phyloP scores from a whole-genome alignment of 768 basidiomycete species.

The Lentinula sp. region DNA sequence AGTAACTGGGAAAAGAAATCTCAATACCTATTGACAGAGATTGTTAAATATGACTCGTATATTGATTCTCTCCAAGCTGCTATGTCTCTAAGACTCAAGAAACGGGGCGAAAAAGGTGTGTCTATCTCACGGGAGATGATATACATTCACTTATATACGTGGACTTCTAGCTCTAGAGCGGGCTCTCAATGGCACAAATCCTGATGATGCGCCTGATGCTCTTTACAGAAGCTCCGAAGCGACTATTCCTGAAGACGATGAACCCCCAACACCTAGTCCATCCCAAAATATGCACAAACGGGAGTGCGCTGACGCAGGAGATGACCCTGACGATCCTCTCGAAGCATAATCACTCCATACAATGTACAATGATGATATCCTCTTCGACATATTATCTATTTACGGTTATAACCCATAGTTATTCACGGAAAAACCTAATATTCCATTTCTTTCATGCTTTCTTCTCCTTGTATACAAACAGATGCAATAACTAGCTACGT shows the following conservation, averaged over 20 bases:
- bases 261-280: conserved; percentile 23
- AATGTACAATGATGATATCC: not conserved
- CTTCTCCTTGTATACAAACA: not conserved
- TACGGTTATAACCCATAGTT: not conserved
- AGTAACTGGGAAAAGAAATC: conserved; percentile 94
- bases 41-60: conserved; percentile 94
- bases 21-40: conserved; percentile 83
- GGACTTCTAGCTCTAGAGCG: conserved; percentile 42
- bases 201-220: conserved; percentile 32
- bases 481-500: not conserved
- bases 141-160: not conserved
- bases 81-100: conserved; percentile 81
- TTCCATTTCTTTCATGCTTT: not conserved
- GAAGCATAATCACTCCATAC: not conserved
- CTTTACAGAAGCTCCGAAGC: conserved; percentile 26
- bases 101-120: conserved; percentile 78
- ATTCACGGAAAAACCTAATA: not conserved
- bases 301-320: conserved; percentile 34
- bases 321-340: not conserved
- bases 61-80: conserved; percentile 83
- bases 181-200: conserved; percentile 34
- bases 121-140: not conserved
- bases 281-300: conserved; percentile 28
- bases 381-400: not conserved
- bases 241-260: conserved; percentile 43